Evolutionary conservation across 352 stramenopile species (phyloP).

Genomic region (Globisporangium apiculatum): DNA sequence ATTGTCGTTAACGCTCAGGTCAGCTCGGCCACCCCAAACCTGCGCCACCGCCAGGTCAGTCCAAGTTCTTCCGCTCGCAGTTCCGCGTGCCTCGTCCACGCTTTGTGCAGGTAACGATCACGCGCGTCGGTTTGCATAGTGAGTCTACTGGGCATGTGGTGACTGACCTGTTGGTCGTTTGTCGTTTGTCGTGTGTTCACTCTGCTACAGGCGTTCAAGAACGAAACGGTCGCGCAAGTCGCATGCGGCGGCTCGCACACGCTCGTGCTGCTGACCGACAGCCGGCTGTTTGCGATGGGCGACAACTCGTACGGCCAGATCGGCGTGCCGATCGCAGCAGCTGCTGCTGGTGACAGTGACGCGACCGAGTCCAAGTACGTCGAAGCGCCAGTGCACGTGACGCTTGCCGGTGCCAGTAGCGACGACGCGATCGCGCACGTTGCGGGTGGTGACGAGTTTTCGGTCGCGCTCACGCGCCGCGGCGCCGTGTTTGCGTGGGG

Average conservation of each 20-base stretch:
- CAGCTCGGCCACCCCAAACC: conserved; percentile 69
- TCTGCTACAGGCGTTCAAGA: conserved; percentile 34
- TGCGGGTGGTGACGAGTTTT: conserved; percentile 58
- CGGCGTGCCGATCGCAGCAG: conserved; percentile 21
- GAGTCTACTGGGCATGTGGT: no score
- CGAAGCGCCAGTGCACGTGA: conserved; percentile 26
- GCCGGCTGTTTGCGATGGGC: conserved; percentile 57
- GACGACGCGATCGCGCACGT: conserved; percentile 34
- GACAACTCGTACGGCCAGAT: conserved; percentile 73
- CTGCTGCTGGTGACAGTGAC: background rate
- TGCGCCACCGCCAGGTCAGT: conserved; percentile 34
- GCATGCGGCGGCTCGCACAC: conserved; percentile 66
- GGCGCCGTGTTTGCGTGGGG: conserved; percentile 74
- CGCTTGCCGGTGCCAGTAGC: conserved; percentile 2
- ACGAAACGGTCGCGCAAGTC: conserved; percentile 46
- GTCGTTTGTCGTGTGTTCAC: no score
- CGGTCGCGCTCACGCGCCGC: conserved; percentile 37
- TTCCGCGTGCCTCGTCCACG: conserved; percentile 63
- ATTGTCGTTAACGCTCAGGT: conserved; percentile 13
- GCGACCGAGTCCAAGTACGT: conserved; percentile 27
- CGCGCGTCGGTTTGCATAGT: no score
- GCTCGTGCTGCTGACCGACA: conserved; percentile 54
- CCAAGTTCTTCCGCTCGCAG: conserved; percentile 75
- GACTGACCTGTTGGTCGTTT: no score
- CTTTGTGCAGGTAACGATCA: conserved; percentile 43